Conservation (phyloP, 768 basidiomycete species). For the Rhodosporidiobolus sp. region DNA sequence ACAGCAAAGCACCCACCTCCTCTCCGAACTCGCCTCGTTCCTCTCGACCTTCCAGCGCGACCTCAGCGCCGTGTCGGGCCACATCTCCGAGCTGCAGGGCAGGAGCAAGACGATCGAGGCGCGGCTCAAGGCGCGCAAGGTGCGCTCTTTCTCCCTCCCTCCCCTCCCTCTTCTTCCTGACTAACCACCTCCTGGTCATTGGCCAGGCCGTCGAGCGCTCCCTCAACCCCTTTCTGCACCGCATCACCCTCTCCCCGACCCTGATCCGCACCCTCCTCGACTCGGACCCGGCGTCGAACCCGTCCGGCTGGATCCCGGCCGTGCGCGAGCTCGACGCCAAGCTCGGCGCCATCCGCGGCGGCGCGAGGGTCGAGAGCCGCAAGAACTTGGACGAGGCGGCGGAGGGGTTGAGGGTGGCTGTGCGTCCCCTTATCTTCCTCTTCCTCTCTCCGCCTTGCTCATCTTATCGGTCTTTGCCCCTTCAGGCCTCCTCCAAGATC, state of each 20-base stretch:
- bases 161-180: no score
- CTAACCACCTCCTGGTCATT: not conserved
- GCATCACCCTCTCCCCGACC: conserved; percentile 76
- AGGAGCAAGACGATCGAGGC: conserved; percentile 87
- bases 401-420: conserved; percentile 84
- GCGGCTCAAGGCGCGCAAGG: conserved; percentile 76
- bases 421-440: conserved; percentile 50
- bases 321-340: conserved; percentile 77
- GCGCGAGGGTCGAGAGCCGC: conserved; percentile 80
- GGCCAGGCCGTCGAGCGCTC: conserved; percentile 81
- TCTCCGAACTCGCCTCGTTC: conserved; percentile 85
- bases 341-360: conserved; percentile 64
- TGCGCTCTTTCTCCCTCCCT: conserved; percentile 50
- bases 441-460: conserved; percentile 1
- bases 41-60: conserved; percentile 94
- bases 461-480: not conserved
- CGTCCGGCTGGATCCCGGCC: conserved; percentile 68
- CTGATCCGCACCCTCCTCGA: conserved; percentile 77
- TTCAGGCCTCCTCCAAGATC: conserved; percentile 81
- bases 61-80: conserved; percentile 87
- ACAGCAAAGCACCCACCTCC: conserved; percentile 78
- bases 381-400: conserved; percentile 75
- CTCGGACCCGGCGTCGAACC: conserved; percentile 55
- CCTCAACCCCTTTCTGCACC: conserved; percentile 71
- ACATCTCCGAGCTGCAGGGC: conserved; percentile 89